Conservation (phyloP, 148 eudicot genomes). For the Fagopyrum esculentum region DNA sequence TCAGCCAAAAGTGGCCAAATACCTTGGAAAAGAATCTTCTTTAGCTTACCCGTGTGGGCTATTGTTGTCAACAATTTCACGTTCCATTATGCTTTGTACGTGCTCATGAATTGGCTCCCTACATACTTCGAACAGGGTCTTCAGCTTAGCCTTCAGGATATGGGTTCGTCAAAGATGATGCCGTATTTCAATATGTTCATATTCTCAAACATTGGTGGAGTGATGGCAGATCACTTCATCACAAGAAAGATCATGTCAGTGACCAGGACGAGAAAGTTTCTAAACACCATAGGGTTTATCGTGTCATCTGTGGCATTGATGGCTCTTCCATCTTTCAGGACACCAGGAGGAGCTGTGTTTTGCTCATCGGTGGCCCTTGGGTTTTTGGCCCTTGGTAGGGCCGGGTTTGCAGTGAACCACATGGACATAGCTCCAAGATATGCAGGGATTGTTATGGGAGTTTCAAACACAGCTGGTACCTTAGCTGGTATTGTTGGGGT, state of each 20-base stretch:
- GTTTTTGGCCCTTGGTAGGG: constrained; percentile 92
- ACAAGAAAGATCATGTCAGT: constrained; percentile 62
- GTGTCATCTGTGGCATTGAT: constrained; percentile 76
- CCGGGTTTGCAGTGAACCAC: constrained; percentile 96
- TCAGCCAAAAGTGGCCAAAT: constrained; percentile 35
- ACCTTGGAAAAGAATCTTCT: constrained; percentile 67
- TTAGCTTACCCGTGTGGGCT: constrained; percentile 87
- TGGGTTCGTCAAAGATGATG: constrained; percentile 92
- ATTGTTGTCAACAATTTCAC: constrained; percentile 90
- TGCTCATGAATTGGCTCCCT: constrained; percentile 96
- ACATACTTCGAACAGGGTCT: constrained; percentile 88
- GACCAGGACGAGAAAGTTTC: constrained; percentile 64
- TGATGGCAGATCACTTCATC: constrained; percentile 72
- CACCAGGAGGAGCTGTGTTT: constrained; percentile 66
- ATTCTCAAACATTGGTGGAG: constrained; percentile 79
- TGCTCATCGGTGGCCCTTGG: constrained; percentile 96
- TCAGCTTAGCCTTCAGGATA: constrained; percentile 80
- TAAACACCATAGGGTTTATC: constrained; percentile 72
- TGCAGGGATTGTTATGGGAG: constrained; percentile 96
- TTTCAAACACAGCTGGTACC: constrained; percentile 93
- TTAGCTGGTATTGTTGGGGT: constrained; percentile 92
- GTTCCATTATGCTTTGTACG: constrained; percentile 89
- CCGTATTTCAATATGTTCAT: constrained; percentile 74
- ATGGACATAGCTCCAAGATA: constrained; percentile 97
- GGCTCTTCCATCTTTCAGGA: constrained; percentile 62